Percentiles rank a stretch among this genome's conserved stretches.
phyloP scores from a whole-genome alignment of 768 basidiomycete species.

The Pulveroboletus sp. region DNA sequence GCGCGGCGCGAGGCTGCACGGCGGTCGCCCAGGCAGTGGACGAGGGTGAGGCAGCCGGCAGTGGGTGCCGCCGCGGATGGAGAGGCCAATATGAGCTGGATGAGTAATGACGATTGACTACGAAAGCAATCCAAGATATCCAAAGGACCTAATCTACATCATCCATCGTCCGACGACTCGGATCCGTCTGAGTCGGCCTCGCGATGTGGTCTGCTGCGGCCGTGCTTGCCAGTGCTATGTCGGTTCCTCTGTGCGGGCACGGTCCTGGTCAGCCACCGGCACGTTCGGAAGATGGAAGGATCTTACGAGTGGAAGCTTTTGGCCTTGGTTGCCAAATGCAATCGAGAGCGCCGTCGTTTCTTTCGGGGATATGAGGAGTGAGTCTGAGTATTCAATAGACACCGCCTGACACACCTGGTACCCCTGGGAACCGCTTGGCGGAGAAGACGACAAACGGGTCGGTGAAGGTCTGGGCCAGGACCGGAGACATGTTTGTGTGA shows the following conservation, averaged over 20 bases:
- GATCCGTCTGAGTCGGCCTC: constrained; percentile 58
- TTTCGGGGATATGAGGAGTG: constrained; percentile 28
- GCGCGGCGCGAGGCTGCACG: constrained; percentile 19
- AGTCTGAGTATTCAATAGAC: constrained; percentile 13
- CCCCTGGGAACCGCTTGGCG: constrained; percentile 93
- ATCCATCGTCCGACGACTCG: constrained; percentile 62
- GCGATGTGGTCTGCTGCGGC: constrained; percentile 51
- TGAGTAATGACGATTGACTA: constrained; percentile 20
- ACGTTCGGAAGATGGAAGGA: constrained; percentile 22
- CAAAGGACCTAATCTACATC: constrained; percentile 14
- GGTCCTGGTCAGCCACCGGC: constrained; percentile 20
- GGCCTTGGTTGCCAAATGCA: constrained; percentile 84
- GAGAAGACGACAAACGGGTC: constrained; percentile 84
- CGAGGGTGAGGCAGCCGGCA: constrained; percentile 11
- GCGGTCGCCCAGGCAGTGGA: constrained; percentile 19
- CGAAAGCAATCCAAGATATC: constrained; percentile 8
- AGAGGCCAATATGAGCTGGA: constrained; percentile 16
- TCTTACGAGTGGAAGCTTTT: constrained; percentile 80
- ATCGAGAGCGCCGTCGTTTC: constrained; percentile 89
- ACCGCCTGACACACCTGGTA: constrained; percentile 58
- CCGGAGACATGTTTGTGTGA: constrained; percentile 64
- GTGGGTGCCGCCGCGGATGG: constrained; percentile 25
- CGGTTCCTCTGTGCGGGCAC: constrained; percentile 62
- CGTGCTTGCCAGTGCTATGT: constrained; percentile 63
- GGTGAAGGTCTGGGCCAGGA: constrained; percentile 81